Conservation (phyloP, 768 basidiomycete species). For the Russula compacta region DNA sequence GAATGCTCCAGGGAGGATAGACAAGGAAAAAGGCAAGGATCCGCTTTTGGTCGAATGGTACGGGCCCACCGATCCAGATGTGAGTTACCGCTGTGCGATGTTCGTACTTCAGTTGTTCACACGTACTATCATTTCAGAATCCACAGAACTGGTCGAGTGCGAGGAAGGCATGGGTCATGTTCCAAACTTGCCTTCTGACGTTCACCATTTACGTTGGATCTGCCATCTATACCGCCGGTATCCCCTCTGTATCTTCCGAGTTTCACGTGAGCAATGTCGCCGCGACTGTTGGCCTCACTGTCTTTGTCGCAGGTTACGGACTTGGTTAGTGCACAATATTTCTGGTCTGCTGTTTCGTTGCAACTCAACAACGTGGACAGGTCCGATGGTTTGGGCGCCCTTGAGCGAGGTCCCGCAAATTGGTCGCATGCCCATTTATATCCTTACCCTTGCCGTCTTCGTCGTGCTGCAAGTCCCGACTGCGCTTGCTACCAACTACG, state of each 20-base stretch:
- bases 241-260: slow-evolving; percentile 22
- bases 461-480: slow-evolving; percentile 30
- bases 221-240: slow-evolving; percentile 28
- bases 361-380: neutral
- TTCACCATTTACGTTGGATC: slow-evolving; percentile 31
- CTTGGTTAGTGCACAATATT: slow-evolving; percentile 15
- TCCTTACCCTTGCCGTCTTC: slow-evolving; percentile 27
- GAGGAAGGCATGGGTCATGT: slow-evolving; percentile 27
- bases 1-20: neutral
- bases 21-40: slow-evolving; percentile 17
- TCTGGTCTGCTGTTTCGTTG: neutral
- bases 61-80: slow-evolving; percentile 19
- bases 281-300: slow-evolving; percentile 27
- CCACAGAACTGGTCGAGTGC: slow-evolving; percentile 26
- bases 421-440: slow-evolving; percentile 29
- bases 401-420: slow-evolving; percentile 28
- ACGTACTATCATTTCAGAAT: neutral
- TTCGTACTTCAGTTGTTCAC: neutral
- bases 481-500: slow-evolving; percentile 27
- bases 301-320: slow-evolving; percentile 24
- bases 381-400: slow-evolving; percentile 27
- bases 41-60: slow-evolving; percentile 25
- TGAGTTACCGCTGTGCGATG: neutral
- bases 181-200: slow-evolving; percentile 29
- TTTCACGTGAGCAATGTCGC: slow-evolving; percentile 26